A percentile compares a stretch with the other conserved stretches of the same genome.
These are phyloP conservation scores for Cercospora janseana DNA, from an alignment of 2,329 filamentous ascomycete genomes.

Conservation along the genomic window DNA sequence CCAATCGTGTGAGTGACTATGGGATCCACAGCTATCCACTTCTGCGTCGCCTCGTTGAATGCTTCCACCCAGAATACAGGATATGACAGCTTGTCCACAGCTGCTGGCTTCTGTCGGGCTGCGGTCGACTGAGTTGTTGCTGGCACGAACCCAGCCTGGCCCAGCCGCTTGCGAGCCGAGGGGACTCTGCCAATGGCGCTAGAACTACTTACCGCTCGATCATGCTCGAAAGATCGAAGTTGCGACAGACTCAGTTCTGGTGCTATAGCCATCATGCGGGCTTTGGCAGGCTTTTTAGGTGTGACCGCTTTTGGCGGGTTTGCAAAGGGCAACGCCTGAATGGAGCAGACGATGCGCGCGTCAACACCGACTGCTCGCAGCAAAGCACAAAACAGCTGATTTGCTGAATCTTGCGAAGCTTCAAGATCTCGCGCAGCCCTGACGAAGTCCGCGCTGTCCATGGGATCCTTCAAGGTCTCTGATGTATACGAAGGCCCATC, in stretches of 20 bases:
- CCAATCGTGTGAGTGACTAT: conserved; percentile 77
- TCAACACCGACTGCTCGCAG: conserved; percentile 80
- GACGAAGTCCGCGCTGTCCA: conserved; percentile 60
- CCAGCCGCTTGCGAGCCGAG: conserved; percentile 35
- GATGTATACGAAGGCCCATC: conserved; percentile 43
- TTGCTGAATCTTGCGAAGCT: conserved; percentile 85
- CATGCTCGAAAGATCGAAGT: conserved; percentile 27
- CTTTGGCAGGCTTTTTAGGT: conserved; percentile 42
- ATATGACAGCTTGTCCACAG: conserved; percentile 67
- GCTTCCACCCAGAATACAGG: conserved; percentile 95
- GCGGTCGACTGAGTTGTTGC: conserved; percentile 6
- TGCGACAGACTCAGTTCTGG: conserved; percentile 19
- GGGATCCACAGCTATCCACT: conserved; percentile 87
- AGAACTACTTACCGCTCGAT: conserved; percentile 25
- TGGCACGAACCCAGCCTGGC: conserved; percentile 33
- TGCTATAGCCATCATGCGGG: conserved; percentile 38
- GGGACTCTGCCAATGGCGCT: conserved; percentile 30
- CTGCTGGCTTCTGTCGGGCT: conserved; percentile 39
- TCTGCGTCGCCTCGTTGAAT: conserved; percentile 80
- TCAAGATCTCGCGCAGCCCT: conserved; percentile 65
- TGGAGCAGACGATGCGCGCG: conserved; percentile 80
- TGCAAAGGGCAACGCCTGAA: conserved; percentile 75
- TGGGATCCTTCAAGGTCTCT: too few species aligned
- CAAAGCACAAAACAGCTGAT: conserved; percentile 85
- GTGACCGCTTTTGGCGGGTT: conserved; percentile 47